Conservation (phyloP, 805 yeast genomes). For the Tetrapisispora fleetii region DNA sequence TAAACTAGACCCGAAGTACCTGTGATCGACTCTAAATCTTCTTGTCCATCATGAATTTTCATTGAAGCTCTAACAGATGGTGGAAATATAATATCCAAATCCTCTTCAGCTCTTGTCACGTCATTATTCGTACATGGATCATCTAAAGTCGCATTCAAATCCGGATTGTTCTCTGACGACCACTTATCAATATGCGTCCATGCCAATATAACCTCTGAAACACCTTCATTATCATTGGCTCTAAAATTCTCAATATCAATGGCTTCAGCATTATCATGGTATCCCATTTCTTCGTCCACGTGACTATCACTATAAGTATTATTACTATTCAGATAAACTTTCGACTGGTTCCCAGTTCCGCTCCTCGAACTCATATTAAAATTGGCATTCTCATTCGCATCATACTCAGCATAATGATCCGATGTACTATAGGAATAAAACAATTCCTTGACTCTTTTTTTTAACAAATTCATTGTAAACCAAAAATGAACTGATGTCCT, state of each 20-base stretch:
- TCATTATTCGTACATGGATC: slow-evolving; percentile 76
- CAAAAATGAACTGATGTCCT: neutral
- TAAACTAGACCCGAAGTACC: slow-evolving; percentile 66
- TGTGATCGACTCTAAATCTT: slow-evolving; percentile 58
- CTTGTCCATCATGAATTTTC: slow-evolving; percentile 87
- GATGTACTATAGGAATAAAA: slow-evolving; percentile 54
- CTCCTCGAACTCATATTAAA: slow-evolving; percentile 23
- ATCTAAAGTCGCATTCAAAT: slow-evolving; percentile 66
- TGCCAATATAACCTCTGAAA: slow-evolving; percentile 63
- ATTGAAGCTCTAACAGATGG: slow-evolving; percentile 71
- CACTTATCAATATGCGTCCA: slow-evolving; percentile 88
- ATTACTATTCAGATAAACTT: slow-evolving; percentile 9
- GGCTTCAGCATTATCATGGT: slow-evolving; percentile 11
- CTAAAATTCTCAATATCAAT: slow-evolving; percentile 13
- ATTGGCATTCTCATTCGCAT: slow-evolving; percentile 32
- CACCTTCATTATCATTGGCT: slow-evolving; percentile 41
- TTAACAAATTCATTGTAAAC: slow-evolving; percentile 29
- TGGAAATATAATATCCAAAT: slow-evolving; percentile 66
- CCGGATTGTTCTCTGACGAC: slow-evolving; percentile 71
- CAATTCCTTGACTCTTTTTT: slow-evolving; percentile 45
- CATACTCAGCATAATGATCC: slow-evolving; percentile 63
- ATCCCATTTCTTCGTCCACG: slow-evolving; percentile 6
- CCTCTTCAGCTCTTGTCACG: slow-evolving; percentile 72
- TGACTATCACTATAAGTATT: slow-evolving; percentile 2
- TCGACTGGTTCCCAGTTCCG: neutral